Conservation (phyloP, 1,139 yeast species). For the Magnusiomyces ingens region DNA sequence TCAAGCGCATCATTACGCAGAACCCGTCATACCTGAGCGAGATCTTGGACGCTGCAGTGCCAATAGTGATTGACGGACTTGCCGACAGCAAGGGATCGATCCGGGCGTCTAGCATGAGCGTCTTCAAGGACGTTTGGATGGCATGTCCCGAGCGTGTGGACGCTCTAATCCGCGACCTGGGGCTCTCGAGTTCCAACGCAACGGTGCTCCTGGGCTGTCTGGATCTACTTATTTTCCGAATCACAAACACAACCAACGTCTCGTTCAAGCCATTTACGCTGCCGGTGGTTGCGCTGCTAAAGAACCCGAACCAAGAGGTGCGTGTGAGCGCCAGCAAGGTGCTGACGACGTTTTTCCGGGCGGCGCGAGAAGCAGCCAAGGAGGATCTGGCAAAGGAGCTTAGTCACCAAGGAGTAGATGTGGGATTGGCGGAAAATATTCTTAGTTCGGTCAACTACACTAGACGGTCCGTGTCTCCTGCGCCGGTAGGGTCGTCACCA, state of each 20-base stretch:
- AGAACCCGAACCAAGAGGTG: constrained; percentile 23
- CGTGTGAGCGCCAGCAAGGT: constrained; percentile 24
- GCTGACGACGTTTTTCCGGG: constrained; percentile 38
- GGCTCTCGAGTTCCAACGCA: constrained; percentile 41
- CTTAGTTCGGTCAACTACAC: constrained; percentile 12
- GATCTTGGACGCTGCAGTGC: constrained; percentile 47
- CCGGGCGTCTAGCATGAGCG: constrained; percentile 46
- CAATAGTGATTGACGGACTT: constrained; percentile 49
- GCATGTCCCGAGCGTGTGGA: constrained; percentile 54
- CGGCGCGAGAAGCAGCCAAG: constrained; percentile 38
- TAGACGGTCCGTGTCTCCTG: constrained; percentile 1
- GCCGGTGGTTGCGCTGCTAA: constrained; percentile 36
- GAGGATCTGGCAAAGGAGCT: constrained; percentile 47
- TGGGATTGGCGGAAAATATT: constrained; percentile 9
- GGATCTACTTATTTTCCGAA: constrained; percentile 31
- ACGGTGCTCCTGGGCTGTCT: constrained; percentile 42
- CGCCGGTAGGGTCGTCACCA: neutral
- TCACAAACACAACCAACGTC: constrained; percentile 26
- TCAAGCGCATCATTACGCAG: constrained; percentile 72
- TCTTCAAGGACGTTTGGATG: constrained; percentile 64
- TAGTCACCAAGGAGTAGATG: constrained; percentile 27
- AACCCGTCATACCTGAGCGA: constrained; percentile 48
- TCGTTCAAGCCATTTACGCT: constrained; percentile 41
- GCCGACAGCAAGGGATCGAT: constrained; percentile 43
- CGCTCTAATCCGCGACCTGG: constrained; percentile 42